These are phyloP conservation scores for Aspergillus sp. DNA, from an alignment of 2,329 filamentous ascomycete genomes.

Conservation along the genomic window DNA sequence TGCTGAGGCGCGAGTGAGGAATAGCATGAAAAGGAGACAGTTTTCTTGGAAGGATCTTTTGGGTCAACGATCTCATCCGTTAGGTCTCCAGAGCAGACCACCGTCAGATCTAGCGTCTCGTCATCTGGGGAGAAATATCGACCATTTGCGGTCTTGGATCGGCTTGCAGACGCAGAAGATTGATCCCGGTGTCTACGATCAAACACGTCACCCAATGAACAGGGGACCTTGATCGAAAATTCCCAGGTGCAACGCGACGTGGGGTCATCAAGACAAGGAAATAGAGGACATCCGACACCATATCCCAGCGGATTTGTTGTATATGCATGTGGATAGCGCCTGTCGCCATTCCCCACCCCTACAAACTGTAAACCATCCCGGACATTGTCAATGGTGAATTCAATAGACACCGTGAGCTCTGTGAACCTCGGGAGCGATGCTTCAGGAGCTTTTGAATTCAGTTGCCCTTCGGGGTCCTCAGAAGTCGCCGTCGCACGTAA, in stretches of 20 bases:
- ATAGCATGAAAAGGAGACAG: slow-evolving; percentile 71
- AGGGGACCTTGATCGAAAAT: slow-evolving; percentile 74
- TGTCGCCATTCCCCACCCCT: slow-evolving; percentile 69
- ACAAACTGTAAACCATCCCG: slow-evolving; percentile 89
- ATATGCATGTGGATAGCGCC: slow-evolving; percentile 83
- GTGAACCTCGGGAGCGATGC: slow-evolving; percentile 44
- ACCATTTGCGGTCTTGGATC: slow-evolving; percentile 19
- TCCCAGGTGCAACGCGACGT: slow-evolving; percentile 78
- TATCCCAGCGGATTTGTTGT: slow-evolving; percentile 72
- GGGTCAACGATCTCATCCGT: slow-evolving; percentile 74
- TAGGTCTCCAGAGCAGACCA: slow-evolving; percentile 83
- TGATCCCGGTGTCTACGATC: slow-evolving; percentile 27
- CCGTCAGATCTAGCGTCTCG: slow-evolving; percentile 76
- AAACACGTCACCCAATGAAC: slow-evolving; percentile 71
- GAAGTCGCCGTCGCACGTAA: slow-evolving; percentile 32
- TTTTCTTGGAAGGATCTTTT: slow-evolving; percentile 72
- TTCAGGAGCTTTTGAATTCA: slow-evolving; percentile 28
- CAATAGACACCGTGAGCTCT: slow-evolving; percentile 59
- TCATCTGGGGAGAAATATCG: slow-evolving; percentile 61
- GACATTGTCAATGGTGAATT: slow-evolving; percentile 67
- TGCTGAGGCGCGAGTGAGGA: slow-evolving; percentile 75
- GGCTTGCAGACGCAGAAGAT: slow-evolving; percentile 12
- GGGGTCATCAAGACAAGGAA: slow-evolving; percentile 86
- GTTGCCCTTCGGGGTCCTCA: slow-evolving; percentile 31
- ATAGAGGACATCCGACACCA: slow-evolving; percentile 74